Conservation (phyloP, 805 yeast genomes). For the Myxozyma kluyveri region DNA sequence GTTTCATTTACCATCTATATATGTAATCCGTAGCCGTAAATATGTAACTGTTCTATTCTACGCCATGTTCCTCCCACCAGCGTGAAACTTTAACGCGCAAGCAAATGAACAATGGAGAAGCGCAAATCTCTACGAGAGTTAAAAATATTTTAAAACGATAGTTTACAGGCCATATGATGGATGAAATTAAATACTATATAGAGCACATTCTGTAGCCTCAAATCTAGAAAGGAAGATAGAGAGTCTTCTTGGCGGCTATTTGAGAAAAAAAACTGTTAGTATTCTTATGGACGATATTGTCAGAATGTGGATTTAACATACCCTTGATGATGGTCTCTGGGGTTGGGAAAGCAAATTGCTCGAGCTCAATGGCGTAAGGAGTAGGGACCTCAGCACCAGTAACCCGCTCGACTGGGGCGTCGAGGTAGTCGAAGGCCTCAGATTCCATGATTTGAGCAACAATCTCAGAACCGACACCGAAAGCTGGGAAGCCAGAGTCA, state of each 20-base stretch:
- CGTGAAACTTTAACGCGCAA: no score
- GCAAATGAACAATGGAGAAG: no score
- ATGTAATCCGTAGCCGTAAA: no score
- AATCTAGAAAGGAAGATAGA: slow-evolving; percentile 37
- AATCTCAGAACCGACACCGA: slow-evolving; percentile 98
- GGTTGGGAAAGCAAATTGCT: slow-evolving; percentile 99
- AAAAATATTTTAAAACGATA: no score
- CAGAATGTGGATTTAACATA: slow-evolving; percentile 33
- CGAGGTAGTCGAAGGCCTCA: slow-evolving; percentile 96
- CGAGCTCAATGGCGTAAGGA: slow-evolving; percentile 93
- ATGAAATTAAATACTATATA: slow-evolving; percentile 27
- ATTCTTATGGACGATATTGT: neutral
- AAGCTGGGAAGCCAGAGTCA: slow-evolving; percentile 97
- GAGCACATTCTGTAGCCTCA: slow-evolving; percentile 14
- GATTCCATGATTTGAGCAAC: slow-evolving; percentile 97
- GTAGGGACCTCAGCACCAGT: slow-evolving; percentile 99
- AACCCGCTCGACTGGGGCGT: slow-evolving; percentile 97
- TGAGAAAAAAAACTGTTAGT: neutral
- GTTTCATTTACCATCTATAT: no score
- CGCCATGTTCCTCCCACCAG: no score
- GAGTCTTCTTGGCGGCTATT: slow-evolving; percentile 41
- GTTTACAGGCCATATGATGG: no score
- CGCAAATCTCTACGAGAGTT: no score
- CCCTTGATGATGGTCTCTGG: slow-evolving; percentile 82
- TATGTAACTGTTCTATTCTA: no score